Conservation (phyloP, 106 monocot species). For the Dioscorea alata region DNA sequence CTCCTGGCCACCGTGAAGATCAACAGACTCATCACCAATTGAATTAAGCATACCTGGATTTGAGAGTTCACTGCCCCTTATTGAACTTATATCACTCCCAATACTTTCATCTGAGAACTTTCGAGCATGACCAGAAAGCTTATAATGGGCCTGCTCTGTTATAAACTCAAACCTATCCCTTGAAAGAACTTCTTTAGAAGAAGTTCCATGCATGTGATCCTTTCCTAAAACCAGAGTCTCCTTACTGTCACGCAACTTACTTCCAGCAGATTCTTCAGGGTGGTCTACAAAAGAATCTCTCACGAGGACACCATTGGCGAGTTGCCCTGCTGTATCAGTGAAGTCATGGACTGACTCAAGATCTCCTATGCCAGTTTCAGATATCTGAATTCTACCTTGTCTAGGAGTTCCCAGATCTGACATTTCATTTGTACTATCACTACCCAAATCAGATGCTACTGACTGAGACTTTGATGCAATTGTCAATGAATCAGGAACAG, state of each 20-base stretch:
- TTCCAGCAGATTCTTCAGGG: constrained; percentile 20
- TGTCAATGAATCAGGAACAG: constrained; percentile 32
- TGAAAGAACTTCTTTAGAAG: constrained; percentile 15
- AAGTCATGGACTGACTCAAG: constrained; percentile 5
- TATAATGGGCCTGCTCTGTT: constrained; percentile 42
- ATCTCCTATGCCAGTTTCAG: constrained; percentile 17
- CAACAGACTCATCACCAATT: constrained; percentile 37
- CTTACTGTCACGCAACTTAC: constrained; percentile 7
- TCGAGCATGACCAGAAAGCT: constrained; percentile 48
- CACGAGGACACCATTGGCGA: constrained; percentile 16
- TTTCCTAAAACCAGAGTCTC: constrained; percentile 4
- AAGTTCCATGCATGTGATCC: constrained; percentile 24
- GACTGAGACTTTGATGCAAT: constrained; percentile 42
- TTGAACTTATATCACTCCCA: constrained; percentile 82
- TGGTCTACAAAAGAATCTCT: constrained; percentile 19
- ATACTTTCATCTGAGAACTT: constrained; percentile 80
- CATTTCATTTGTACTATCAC: constrained; percentile 51
- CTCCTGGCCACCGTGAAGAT: constrained; percentile 39
- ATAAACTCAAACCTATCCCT: constrained; percentile 19
- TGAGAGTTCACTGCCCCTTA: constrained; percentile 67
- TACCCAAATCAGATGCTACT: constrained; percentile 50
- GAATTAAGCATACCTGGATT: constrained; percentile 35
- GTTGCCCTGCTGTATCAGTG: constrained; percentile 11
- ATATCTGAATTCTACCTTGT: constrained; percentile 14
- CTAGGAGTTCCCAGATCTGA: constrained; percentile 29